Evolutionary conservation across 2,329 filamentous ascomycete species (phyloP), one percentile per base, ranked within the genome.

Genomic region (Diaporthe amygdali): DNA sequence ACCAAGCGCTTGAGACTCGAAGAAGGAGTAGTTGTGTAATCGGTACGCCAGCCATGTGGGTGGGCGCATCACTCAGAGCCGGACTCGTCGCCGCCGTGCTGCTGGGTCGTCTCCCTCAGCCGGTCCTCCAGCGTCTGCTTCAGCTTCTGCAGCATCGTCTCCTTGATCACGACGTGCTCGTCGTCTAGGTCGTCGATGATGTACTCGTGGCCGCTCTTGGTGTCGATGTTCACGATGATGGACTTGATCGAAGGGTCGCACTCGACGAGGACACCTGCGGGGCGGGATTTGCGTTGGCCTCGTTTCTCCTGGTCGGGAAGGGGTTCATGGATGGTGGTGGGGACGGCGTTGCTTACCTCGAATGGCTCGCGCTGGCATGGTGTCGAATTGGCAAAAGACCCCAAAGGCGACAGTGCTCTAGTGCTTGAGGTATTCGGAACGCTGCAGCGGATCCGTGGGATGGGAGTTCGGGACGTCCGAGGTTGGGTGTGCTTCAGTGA

Each of bases 221-320:
- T 91, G 81, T 96, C 92, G 75, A 96, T 93, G 77, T 91, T 93
- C 76, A 93, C 86, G 77, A 96, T 92, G 84, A 95, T 94, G 74
- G 93, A 93, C 82, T 95, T 95, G 87, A 96, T 95, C 54, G 92
- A 94, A n/a, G 93, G 92, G 79, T 96, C 93, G 82, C 92, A 94
- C 81, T 94, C 90, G 81, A 96, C 90, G 74, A 96, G 87, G 34
- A 94, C 91, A 73, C 93, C 93, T 89, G 66, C 12, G 25, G 25
- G 2, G 27, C n/a, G 69, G 74, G 74, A 56, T 70, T 69, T 30
- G 66, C 25, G 37, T 49, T 22, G 67, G 71, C n/a, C 67, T 70
- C 37, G 47, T 54, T 46, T 32, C 30, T 7, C 46, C 5, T 52
- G 41, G 17, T 34, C 34, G 27, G 32, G 9, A 49, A 37, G 37